Conservation (phyloP, 2,329 filamentous ascomycete genomes). For the Sporothrix brasiliensis region DNA sequence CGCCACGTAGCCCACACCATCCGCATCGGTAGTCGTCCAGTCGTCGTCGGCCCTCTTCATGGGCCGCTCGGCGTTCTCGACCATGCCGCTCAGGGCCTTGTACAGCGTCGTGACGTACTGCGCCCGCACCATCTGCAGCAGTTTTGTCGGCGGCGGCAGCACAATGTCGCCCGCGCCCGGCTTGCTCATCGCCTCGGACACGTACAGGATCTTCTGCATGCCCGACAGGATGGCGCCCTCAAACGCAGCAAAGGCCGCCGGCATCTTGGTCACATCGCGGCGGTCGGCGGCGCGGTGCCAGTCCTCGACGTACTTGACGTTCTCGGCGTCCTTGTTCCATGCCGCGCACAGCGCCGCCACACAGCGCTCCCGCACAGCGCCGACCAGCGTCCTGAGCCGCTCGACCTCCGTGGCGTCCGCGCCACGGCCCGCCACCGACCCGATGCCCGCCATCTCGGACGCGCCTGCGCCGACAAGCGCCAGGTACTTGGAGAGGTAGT, state of each 20-base stretch:
- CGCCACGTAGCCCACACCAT: constrained; percentile 44
- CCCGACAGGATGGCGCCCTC: constrained; percentile 79
- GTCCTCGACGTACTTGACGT: constrained; percentile 88
- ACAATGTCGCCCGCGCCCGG: constrained; percentile 76
- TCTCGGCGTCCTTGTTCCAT: constrained; percentile 92
- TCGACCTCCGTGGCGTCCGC: constrained; percentile 65
- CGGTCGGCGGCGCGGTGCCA: constrained; percentile 84
- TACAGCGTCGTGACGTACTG: constrained; percentile 95
- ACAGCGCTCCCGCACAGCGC: constrained; percentile 78
- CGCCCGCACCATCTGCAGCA: constrained; percentile 85
- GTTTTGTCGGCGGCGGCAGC: constrained; percentile 79
- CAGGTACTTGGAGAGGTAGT: constrained; percentile 83
- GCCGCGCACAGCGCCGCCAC: constrained; percentile 83
- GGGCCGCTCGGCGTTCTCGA: constrained; percentile 88
- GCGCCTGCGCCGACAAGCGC: constrained; percentile 82
- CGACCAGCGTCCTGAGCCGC: constrained; percentile 73
- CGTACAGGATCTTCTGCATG: constrained; percentile 94
- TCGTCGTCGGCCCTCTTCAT: constrained; percentile 66
- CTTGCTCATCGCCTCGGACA: constrained; percentile 80
- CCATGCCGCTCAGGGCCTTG: constrained; percentile 91
- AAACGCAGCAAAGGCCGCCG: constrained; percentile 80
- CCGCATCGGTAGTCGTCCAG: constrained; percentile 53
- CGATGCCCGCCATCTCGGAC: constrained; percentile 78
- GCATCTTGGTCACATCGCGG: constrained; percentile 89
- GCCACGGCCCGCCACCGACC: constrained; percentile 56